phyloP scores from a whole-genome alignment of 1,284 basidiomycete genomes.

The Leccinum fallax region DNA sequence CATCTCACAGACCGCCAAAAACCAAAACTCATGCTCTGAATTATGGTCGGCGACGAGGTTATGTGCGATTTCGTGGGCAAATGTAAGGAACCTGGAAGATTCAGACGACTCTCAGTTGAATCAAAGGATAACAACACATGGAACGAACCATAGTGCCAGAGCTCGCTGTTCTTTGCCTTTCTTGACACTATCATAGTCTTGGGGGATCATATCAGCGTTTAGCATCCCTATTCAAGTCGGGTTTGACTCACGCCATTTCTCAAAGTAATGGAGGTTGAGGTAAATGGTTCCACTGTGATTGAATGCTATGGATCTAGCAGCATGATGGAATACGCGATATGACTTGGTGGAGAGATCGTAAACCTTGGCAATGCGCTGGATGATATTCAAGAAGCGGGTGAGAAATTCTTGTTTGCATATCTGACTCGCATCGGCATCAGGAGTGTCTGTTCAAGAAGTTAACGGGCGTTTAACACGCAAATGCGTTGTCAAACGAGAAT shows the following conservation, averaged over 20 bases:
- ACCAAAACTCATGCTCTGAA: not conserved
- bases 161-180: constrained; percentile 61
- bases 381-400: constrained; percentile 63
- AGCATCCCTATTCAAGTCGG: constrained; percentile 15
- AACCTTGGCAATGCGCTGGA: constrained; percentile 55
- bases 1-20: not conserved
- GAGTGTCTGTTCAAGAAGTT: constrained; percentile 30
- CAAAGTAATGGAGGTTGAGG: constrained; percentile 85
- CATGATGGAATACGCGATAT: constrained; percentile 86
- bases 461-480: not conserved
- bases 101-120: not conserved
- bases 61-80: not conserved
- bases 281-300: constrained; percentile 90
- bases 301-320: constrained; percentile 88
- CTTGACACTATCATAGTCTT: constrained; percentile 73
- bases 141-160: constrained; percentile 72
- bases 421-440: constrained; percentile 28
- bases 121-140: not conserved
- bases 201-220: not conserved
- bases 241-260: constrained; percentile 64
- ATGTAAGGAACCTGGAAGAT: not conserved
- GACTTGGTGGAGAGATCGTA: constrained; percentile 65
- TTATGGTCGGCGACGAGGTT: not conserved
- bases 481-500: not conserved
- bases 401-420: constrained; percentile 49